A percentile compares a stretch with the other conserved stretches of the same genome.
Conservation (phyloP, 345 rosid genomes). For the Eucalyptus sideroxylon region DNA sequence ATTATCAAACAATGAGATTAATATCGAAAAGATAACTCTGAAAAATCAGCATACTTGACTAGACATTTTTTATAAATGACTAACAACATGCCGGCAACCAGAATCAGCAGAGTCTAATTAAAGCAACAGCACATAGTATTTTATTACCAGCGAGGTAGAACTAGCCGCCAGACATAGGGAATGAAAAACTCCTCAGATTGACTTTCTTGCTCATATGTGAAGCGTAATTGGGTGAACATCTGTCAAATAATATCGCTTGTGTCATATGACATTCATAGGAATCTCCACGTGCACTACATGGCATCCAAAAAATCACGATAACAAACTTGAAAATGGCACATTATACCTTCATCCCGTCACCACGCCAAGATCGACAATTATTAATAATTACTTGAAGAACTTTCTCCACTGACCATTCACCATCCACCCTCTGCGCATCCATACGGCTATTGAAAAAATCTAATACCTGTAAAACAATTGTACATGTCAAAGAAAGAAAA, state of each 20-base stretch:
- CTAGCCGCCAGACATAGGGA: constrained; percentile 88
- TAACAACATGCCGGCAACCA: not conserved
- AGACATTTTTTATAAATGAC: not conserved
- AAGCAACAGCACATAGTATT: not conserved
- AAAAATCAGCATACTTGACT: not conserved
- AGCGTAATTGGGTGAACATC: constrained; percentile 94
- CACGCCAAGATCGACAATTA: constrained; percentile 89
- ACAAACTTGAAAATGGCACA: not conserved
- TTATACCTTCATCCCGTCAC: constrained; percentile 89
- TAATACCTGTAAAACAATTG: constrained; percentile 43
- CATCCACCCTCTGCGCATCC: constrained; percentile 71
- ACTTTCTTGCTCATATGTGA: constrained; percentile 97
- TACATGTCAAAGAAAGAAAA: not conserved
- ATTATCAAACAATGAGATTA: not conserved
- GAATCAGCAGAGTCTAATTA: not conserved
- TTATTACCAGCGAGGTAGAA: constrained; percentile 51
- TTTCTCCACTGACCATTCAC: constrained; percentile 97
- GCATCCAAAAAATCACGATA: not conserved
- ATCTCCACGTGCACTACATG: not conserved
- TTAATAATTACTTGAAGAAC: constrained; percentile 71
- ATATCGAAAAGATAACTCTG: not conserved
- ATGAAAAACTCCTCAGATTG: constrained; percentile 96
- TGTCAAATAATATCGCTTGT: constrained; percentile 3
- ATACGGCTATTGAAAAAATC: constrained; percentile 88
- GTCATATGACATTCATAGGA: not conserved